Conservation (phyloP, 1,284 basidiomycete genomes). For the Puccinia polysora region DNA sequence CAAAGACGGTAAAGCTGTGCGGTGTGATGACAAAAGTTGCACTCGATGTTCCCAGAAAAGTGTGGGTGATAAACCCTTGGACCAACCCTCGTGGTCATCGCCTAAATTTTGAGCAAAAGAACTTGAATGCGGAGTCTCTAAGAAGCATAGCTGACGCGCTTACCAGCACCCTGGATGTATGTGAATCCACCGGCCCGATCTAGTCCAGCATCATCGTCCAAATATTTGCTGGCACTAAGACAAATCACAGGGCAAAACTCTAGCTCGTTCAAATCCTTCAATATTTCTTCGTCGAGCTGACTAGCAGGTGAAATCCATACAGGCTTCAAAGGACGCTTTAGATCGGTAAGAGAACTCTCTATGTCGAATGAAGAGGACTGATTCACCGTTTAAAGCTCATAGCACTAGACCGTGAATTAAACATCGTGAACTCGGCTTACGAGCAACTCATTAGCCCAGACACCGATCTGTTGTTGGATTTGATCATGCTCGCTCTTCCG, state of each 20-base stretch:
- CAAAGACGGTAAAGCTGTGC: conserved; percentile 58
- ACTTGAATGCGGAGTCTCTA: not conserved
- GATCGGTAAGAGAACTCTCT: conserved; percentile 50
- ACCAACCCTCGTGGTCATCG: conserved; percentile 83
- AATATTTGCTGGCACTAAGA: conserved; percentile 68
- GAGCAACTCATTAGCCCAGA: conserved; percentile 63
- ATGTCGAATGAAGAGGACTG: conserved; percentile 47
- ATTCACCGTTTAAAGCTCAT: not conserved
- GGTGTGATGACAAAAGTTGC: conserved; percentile 57
- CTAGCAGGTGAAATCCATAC: conserved; percentile 66
- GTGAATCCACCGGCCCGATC: conserved; percentile 65
- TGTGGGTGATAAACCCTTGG: conserved; percentile 67
- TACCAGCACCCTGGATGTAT: conserved; percentile 70
- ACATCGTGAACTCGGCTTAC: conserved; percentile 57
- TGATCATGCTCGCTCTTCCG: conserved; percentile 63
- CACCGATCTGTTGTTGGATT: conserved; percentile 63
- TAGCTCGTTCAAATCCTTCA: conserved; percentile 44
- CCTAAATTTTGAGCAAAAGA: conserved; percentile 56
- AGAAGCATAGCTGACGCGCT: not conserved
- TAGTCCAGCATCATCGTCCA: conserved; percentile 57
- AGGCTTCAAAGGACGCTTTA: conserved; percentile 61
- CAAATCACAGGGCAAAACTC: conserved; percentile 65
- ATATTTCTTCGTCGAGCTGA: conserved; percentile 56
- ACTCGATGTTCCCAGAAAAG: conserved; percentile 66
- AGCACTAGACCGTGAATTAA: not conserved